Base-by-base conservation (phyloP, 2,329 filamentous ascomycete genomes). In the Curvularia sp. region DNA sequence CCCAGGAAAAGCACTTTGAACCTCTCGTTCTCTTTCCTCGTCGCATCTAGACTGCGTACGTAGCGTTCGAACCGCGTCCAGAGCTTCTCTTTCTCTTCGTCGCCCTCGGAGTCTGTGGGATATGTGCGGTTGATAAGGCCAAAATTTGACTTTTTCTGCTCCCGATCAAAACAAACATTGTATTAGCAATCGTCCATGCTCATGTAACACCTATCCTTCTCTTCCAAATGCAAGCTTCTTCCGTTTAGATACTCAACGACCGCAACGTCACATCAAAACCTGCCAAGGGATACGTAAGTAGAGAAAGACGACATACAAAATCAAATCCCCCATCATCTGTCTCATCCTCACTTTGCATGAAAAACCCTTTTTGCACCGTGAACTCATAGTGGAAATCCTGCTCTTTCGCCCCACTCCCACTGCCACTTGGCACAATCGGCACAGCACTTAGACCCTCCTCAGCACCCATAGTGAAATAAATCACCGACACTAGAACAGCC, bases 1-100 rank as follows among this genome's bases (percentile, higher is more conserved):
- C 85, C 89, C 68, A 90, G 80, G 73, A 88, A 88, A 22, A 92
- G 72, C 7, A 92, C 80, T 74, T 91, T 91, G 78, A 88, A 89
- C 13, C 80, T 76, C 5, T 82, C 80, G 28, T 78, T 79, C 2
- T 75, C 69, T n/a, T 65, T 69, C 18, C 65, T 66, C 1, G 72
- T 72, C 1, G 79, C 72, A 71, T 87, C 86, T 22, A 90, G 71
- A 26, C 80, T 73, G 15, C 79, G 65, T 6, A 90, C 80, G 62
- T 86, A 85, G 47, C 80, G 70, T 53, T 80, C 80, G 64, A 91
- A 89, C n/a, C 84, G 81, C 70, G 84, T 76, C 88, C 88, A 91
- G 65, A 81, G 81, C 62, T 72, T 65, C 8, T 75, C 69, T 13
- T 75, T 65, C 10, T 75, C 69, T 13, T 75, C 69, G 2, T 76